phyloP scores from a whole-genome alignment of 129 eudicot species.

The Chrysanthemum seticuspe region DNA sequence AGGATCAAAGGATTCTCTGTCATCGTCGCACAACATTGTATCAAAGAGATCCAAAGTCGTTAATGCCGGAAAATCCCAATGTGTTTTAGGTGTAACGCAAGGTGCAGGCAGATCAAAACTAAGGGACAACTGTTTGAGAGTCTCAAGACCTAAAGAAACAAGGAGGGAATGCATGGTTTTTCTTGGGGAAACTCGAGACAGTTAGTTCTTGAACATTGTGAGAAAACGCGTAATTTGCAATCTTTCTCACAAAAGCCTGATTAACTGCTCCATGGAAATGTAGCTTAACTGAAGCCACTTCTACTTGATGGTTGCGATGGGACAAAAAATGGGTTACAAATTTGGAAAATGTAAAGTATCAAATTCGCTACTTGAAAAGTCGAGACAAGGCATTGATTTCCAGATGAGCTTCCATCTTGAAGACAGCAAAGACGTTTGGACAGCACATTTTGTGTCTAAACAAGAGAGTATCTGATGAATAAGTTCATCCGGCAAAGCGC shows the following conservation, averaged over 20 bases:
- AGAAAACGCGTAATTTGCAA: slow-evolving; percentile 21
- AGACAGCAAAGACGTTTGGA: slow-evolving; percentile 24
- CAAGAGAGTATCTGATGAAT: slow-evolving; percentile 32
- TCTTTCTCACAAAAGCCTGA: slow-evolving; percentile 1
- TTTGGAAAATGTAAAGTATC: neutral
- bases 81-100: slow-evolving; percentile 11
- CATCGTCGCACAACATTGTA: neutral
- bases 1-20: neutral
- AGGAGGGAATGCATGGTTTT: neutral
- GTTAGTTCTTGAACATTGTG: slow-evolving; percentile 23
- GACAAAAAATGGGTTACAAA: slow-evolving; percentile 18
- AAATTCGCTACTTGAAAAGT: neutral
- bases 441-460: slow-evolving; percentile 16
- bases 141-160: slow-evolving; percentile 13
- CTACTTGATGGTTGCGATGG: neutral
- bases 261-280: neutral
- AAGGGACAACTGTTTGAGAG: slow-evolving; percentile 7
- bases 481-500: slow-evolving; percentile 28
- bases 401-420: slow-evolving; percentile 27
- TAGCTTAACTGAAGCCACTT: slow-evolving; percentile 16
- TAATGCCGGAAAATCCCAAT: slow-evolving; percentile 26
- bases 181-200: neutral
- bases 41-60: slow-evolving; percentile 4
- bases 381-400: slow-evolving; percentile 25
- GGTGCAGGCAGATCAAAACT: neutral